Percentiles rank a stretch among this genome's conserved stretches.
These are phyloP conservation scores for Grigorovia jiainica DNA, from an alignment of 805 yeast species.

Conservation along the genomic window DNA sequence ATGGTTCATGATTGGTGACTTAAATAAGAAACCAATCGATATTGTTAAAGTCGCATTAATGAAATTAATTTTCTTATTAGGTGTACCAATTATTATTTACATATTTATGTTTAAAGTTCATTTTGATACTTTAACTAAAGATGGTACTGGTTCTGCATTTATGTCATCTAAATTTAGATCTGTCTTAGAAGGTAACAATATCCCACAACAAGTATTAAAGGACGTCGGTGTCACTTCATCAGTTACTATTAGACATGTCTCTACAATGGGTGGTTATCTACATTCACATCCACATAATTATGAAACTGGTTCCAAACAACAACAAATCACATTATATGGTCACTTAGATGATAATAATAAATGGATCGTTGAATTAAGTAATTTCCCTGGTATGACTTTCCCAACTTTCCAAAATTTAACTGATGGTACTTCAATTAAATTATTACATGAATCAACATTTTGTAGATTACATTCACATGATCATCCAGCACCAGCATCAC, in stretches of 20 bases:
- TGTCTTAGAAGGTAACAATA: slow-evolving; percentile 46
- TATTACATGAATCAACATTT: slow-evolving; percentile 46
- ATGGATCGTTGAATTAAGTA: slow-evolving; percentile 63
- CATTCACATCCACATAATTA: slow-evolving; percentile 70
- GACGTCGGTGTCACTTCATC: slow-evolving; percentile 67
- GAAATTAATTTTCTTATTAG: slow-evolving; percentile 47
- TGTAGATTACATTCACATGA: slow-evolving; percentile 78
- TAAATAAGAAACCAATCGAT: slow-evolving; percentile 37
- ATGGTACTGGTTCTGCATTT: slow-evolving; percentile 65
- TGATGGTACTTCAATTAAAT: slow-evolving; percentile 63
- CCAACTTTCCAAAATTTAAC: slow-evolving; percentile 50
- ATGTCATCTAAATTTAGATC: slow-evolving; percentile 66
- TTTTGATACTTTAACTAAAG: slow-evolving; percentile 44
- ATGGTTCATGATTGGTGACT: slow-evolving; percentile 69
- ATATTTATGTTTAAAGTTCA: slow-evolving; percentile 53
- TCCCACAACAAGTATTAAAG: slow-evolving; percentile 51
- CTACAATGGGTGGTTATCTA: slow-evolving; percentile 70
- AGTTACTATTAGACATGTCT: slow-evolving; percentile 57
- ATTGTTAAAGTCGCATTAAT: slow-evolving; percentile 39
- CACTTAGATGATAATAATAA: slow-evolving; percentile 67
- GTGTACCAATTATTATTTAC: slow-evolving; percentile 50
- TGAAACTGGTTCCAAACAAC: slow-evolving; percentile 76
- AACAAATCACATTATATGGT: slow-evolving; percentile 73
- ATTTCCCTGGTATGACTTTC: slow-evolving; percentile 43
- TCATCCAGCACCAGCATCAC: slow-evolving; percentile 68